Conservation (phyloP, 495 filamentous ascomycete species). For the Hypomontagnella submonticulosa region DNA sequence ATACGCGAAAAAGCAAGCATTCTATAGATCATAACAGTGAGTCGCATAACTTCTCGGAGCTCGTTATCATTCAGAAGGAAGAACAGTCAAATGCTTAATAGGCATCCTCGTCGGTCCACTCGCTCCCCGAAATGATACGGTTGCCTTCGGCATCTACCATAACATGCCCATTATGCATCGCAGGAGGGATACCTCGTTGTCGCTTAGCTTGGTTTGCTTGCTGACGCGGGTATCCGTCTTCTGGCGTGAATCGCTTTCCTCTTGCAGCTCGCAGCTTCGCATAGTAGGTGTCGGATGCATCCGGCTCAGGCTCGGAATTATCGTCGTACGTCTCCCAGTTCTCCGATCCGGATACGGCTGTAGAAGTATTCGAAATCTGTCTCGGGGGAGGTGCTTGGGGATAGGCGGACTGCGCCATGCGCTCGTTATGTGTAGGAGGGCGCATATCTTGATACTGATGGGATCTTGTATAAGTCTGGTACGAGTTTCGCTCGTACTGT, state of each 20-base stretch:
- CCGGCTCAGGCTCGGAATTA: slow-evolving; percentile 76
- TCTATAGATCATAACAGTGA: slow-evolving; percentile 38
- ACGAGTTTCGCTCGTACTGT: slow-evolving; percentile 37
- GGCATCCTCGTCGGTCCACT: slow-evolving; percentile 67
- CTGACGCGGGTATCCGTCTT: slow-evolving; percentile 65
- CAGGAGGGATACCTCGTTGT: slow-evolving; percentile 52
- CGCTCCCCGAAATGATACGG: slow-evolving; percentile 62
- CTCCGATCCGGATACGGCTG: slow-evolving; percentile 79
- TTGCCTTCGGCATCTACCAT: slow-evolving; percentile 60
- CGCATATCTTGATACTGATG: slow-evolving; percentile 50
- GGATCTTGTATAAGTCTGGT: slow-evolving; percentile 35
- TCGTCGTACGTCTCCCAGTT: slow-evolving; percentile 97
- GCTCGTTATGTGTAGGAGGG: slow-evolving; percentile 53
- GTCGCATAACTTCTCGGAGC: slow-evolving; percentile 32
- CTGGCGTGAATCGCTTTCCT: slow-evolving; percentile 60
- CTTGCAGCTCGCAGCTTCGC: slow-evolving; percentile 75
- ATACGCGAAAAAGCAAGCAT: slow-evolving; percentile 12
- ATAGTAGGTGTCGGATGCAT: slow-evolving; percentile 79
- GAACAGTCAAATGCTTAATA: slow-evolving; percentile 49
- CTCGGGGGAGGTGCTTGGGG: slow-evolving; percentile 56
- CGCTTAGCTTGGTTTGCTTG: slow-evolving; percentile 50
- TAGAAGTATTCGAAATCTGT: slow-evolving; percentile 78
- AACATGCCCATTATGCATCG: slow-evolving; percentile 47
- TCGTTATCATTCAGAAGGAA: slow-evolving; percentile 43
- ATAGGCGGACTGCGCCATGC: slow-evolving; percentile 47